Percentiles rank a stretch among this genome's conserved stretches.
These are phyloP conservation scores for Colletotrichum musicola DNA, from an alignment of 2,329 filamentous ascomycete genomes.

Conservation along the genomic window DNA sequence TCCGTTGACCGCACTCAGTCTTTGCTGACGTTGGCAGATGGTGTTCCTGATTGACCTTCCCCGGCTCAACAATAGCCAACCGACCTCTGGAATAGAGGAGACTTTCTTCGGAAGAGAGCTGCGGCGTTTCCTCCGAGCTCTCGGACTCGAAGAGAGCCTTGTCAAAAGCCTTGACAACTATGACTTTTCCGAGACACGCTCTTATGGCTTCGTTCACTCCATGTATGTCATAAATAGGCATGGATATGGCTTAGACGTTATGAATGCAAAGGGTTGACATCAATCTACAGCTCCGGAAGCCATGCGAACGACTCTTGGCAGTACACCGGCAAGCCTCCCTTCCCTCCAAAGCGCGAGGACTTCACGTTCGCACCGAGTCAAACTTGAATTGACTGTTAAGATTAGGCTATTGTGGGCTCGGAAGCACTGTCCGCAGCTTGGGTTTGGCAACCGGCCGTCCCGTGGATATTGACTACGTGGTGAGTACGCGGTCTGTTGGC, in stretches of 20 bases:
- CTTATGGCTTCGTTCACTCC: slow-evolving; percentile 86
- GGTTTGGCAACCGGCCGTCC: slow-evolving; percentile 67
- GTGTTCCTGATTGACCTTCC: slow-evolving; percentile 96
- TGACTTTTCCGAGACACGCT: slow-evolving; percentile 80
- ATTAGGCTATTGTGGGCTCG: slow-evolving; percentile 80
- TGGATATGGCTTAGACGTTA: background rate
- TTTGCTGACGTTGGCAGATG: slow-evolving; percentile 61
- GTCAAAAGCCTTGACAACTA: slow-evolving; percentile 79
- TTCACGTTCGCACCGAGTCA: slow-evolving; percentile 16
- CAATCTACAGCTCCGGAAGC: slow-evolving; percentile 63
- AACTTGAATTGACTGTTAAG: slow-evolving; percentile 40
- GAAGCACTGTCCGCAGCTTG: slow-evolving; percentile 73
- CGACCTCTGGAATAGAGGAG: slow-evolving; percentile 49
- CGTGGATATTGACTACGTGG: slow-evolving; percentile 80
- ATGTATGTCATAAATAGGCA: slow-evolving; percentile 68
- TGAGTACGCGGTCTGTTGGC: slow-evolving; percentile 52
- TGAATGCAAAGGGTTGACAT: slow-evolving; percentile 42
- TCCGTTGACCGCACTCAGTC: background rate
- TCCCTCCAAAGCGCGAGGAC: slow-evolving; percentile 27
- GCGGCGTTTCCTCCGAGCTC: slow-evolving; percentile 75
- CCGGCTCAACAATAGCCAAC: slow-evolving; percentile 58
- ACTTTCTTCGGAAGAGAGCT: slow-evolving; percentile 76
- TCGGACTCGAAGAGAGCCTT: slow-evolving; percentile 73
- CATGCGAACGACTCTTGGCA: slow-evolving; percentile 62
- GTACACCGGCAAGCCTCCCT: slow-evolving; percentile 38